Evolutionary conservation across 2,329 filamentous ascomycete species (phyloP).

Genomic region (Verticillium albo-atrum): DNA sequence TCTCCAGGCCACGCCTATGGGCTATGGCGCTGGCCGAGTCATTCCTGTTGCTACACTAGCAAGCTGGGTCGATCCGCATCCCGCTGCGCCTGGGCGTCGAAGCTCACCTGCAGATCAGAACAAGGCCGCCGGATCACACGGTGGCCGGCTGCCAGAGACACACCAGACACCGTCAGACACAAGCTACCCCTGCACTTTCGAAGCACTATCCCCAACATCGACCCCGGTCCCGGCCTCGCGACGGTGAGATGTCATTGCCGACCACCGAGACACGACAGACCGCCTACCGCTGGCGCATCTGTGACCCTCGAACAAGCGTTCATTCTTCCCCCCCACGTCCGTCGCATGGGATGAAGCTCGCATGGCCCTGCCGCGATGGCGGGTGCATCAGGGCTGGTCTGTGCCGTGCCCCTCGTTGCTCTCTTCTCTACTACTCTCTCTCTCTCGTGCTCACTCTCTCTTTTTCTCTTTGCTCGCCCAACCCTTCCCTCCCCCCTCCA

Average conservation of each 20-base stretch:
- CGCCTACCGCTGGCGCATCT: neutral
- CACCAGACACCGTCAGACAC: neutral
- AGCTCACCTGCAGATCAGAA: neutral
- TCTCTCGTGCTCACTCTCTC: neutral
- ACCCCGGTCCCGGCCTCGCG: neutral
- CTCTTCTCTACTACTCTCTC: neutral
- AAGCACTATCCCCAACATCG: neutral
- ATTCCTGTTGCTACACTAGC: neutral
- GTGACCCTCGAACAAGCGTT: neutral
- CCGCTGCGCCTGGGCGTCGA: neutral
- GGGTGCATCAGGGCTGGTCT: neutral
- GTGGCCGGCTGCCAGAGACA: neutral
- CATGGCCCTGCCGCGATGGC: neutral
- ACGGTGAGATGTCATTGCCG: neutral
- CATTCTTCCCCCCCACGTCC: neutral
- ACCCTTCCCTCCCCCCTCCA: neutral
- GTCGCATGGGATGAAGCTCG: neutral
- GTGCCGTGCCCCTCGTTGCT: neutral
- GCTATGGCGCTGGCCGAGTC: neutral
- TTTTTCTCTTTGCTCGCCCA: neutral
- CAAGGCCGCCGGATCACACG: neutral
- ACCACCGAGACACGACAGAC: neutral
- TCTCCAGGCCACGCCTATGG: neutral
- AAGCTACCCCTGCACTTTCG: neutral
- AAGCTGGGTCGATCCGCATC: neutral